Evolutionary conservation across 2,329 filamentous ascomycete species (phyloP), one percentile per base, ranked within the genome.

Genomic region (Parafenestella ontariensis): DNA sequence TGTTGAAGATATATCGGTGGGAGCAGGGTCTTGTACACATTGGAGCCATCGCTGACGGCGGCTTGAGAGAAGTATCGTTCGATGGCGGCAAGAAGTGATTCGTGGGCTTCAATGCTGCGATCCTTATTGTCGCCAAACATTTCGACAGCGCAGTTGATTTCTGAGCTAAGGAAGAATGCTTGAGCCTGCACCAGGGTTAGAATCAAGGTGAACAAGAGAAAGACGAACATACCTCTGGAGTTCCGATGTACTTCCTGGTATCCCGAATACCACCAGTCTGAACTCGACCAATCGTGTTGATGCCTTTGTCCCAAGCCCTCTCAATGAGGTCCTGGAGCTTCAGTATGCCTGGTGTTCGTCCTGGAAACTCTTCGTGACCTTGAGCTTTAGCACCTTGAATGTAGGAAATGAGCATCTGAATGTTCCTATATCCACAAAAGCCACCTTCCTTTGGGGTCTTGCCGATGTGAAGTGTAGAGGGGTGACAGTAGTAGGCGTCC

Each of bases 181-280:
- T 94, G 86, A 5, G 90, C 92, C 89, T 92, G 47, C 28, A 21
- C n/a, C 4, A n/a, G 3, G 42, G 41, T 71, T 28, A 72, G 64
- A 10, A 24, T 2, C 1, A 18, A 17, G 18, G n/a, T 3, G 8
- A 21, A 17, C 2, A 23, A 41, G 42, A 50, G 5, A 33, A 55
- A 11, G 31, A 17, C 13, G 18, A 37, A 45, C 58, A 62, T 79
- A 91, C 90, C 81, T 98, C 94, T 8, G 91, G 88, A 1, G 94
- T 97, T 15, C 94, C 94, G 64, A 98, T 98, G 70, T 95, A 98
- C 74, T 97, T 98, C 56, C 95, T 86, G 0, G 93, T 96, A n/a
- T 88, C 88, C 59, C 81, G 86, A 59, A 98, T 90, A 1, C 92
- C 92, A 2, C 94, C 94, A 0, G 93, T 97, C 75, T 98, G 92